Percentiles rank a stretch among this genome's conserved stretches.
These are phyloP conservation scores for Aspergillus pseudotamarii DNA, from an alignment of 2,329 filamentous ascomycete genomes.

Conservation along the genomic window DNA sequence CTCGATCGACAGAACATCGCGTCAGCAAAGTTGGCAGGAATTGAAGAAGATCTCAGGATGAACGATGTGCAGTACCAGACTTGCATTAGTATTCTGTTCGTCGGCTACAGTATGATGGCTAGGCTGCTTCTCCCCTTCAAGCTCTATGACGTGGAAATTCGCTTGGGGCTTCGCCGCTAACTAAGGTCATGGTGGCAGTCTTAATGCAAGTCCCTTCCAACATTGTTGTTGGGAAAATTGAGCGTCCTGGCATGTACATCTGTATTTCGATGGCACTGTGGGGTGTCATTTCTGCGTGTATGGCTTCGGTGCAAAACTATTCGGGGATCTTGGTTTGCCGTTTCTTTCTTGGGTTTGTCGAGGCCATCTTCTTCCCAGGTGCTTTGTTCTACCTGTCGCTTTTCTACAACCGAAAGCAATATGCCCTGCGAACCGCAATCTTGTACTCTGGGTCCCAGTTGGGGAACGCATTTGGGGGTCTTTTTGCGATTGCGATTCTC, in stretches of 20 bases:
- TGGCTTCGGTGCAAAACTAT: conserved; percentile 47
- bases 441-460: conserved; percentile 52
- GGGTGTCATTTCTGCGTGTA: conserved; percentile 63
- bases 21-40: conserved; percentile 43
- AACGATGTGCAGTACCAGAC: conserved; percentile 40
- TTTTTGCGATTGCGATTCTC: conserved; percentile 50
- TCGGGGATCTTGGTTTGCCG: conserved; percentile 40
- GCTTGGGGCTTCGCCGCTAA: neutral
- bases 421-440: conserved; percentile 48
- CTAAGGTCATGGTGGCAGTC: conserved; percentile 16
- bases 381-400: conserved; percentile 47
- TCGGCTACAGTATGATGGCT: conserved; percentile 42
- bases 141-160: neutral
- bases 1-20: conserved; percentile 47
- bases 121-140: neutral
- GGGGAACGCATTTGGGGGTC: conserved; percentile 50
- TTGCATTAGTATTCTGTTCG: conserved; percentile 49
- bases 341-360: conserved; percentile 43
- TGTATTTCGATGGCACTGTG: conserved; percentile 56
- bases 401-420: conserved; percentile 52
- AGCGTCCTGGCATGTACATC: conserved; percentile 49
- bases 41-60: conserved; percentile 42
- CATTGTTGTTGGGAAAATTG: conserved; percentile 49
- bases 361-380: conserved; percentile 44
- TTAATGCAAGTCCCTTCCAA: conserved; percentile 52